Percentiles rank a stretch among this genome's conserved stretches.
Conservation (phyloP, 2,329 filamentous ascomycete species). For the Fusarium sarcochroum region DNA sequence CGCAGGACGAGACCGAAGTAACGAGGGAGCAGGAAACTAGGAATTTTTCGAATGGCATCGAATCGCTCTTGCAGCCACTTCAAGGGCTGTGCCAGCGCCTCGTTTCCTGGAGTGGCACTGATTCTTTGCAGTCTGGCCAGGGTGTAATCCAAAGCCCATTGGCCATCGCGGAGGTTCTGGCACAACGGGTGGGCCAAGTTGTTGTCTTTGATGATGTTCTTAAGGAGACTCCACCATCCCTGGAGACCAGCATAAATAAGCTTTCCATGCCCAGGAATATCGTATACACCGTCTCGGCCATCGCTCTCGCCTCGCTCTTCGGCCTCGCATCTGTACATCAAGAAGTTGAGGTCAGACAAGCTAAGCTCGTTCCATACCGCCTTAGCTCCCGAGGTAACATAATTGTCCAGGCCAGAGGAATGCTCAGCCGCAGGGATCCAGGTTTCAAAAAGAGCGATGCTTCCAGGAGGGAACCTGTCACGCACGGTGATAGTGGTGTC, state of each 20-base stretch:
- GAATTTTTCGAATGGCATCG: conserved; percentile 85
- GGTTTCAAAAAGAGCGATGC: conserved; percentile 95
- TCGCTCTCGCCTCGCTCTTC: conserved; percentile 86
- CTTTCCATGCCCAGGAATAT: conserved; percentile 85
- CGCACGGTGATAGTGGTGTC: conserved; percentile 86
- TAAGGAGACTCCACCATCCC: conserved; percentile 96
- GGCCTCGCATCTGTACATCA: conserved; percentile 91
- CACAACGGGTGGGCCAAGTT: conserved; percentile 94
- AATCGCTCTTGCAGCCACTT: conserved; percentile 88
- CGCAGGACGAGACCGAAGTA: conserved; percentile 94
- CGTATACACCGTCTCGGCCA: conserved; percentile 88
- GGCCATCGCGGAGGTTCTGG: conserved; percentile 89
- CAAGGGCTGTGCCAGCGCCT: conserved; percentile 74
- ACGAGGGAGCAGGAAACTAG: conserved; percentile 89
- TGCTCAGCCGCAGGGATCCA: conserved; percentile 93
- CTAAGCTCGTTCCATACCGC: conserved; percentile 82
- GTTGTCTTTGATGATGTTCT: conserved; percentile 87
- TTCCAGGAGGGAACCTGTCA: conserved; percentile 90
- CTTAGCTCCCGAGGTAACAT: conserved; percentile 84
- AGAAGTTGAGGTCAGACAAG: conserved; percentile 89
- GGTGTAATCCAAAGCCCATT: conserved; percentile 94
- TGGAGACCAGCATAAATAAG: conserved; percentile 97
- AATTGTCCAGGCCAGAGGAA: conserved; percentile 85
- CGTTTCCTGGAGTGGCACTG: conserved; percentile 73
- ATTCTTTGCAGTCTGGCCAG: conserved; percentile 82